phyloP scores from a whole-genome alignment of 78 protist species.

The Cavenderia fasciculata region DNA sequence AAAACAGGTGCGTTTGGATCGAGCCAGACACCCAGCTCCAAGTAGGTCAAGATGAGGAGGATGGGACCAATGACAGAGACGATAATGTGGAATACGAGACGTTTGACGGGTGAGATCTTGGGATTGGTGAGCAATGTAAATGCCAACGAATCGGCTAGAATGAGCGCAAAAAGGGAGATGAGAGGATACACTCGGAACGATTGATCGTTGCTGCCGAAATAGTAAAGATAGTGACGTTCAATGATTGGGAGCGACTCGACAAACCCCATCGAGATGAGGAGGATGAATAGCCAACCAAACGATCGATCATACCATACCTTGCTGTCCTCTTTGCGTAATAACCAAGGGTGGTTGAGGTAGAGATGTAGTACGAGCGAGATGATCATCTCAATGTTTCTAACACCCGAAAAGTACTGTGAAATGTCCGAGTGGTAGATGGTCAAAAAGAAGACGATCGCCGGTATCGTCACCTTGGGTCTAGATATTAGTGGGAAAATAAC shows the following conservation, averaged over 20 bases:
- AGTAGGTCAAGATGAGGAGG: slow-evolving; percentile 40
- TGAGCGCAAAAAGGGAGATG: slow-evolving; percentile 39
- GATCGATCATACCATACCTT: slow-evolving; percentile 71
- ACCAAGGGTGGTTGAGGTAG: slow-evolving; percentile 56
- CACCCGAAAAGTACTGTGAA: slow-evolving; percentile 12
- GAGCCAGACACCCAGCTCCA: slow-evolving; percentile 69
- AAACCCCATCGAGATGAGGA: slow-evolving; percentile 28
- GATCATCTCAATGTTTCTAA: slow-evolving; percentile 21
- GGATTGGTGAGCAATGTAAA: slow-evolving; percentile 70
- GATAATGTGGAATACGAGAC: slow-evolving; percentile 49
- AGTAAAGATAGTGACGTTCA: slow-evolving; percentile 29
- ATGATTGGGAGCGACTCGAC: slow-evolving; percentile 56
- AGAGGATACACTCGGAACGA: slow-evolving; percentile 71
- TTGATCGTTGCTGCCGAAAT: slow-evolving; percentile 41
- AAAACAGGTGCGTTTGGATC: slow-evolving; percentile 3
- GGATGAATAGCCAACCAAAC: slow-evolving; percentile 67
- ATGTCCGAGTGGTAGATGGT: slow-evolving; percentile 31
- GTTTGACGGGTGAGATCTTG: slow-evolving; percentile 54
- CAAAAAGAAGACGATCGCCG: slow-evolving; percentile 3
- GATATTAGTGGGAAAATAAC: slow-evolving; percentile 52
- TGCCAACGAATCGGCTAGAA: slow-evolving; percentile 69
- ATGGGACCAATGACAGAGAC: slow-evolving; percentile 57
- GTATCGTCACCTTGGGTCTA: slow-evolving; percentile 62
- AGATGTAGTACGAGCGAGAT: slow-evolving; percentile 15
- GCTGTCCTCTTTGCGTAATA: slow-evolving; percentile 58